These are phyloP conservation scores for Macrophomina pseudophaseolina DNA, from an alignment of 2,329 filamentous ascomycete species.

Conservation along the genomic window DNA sequence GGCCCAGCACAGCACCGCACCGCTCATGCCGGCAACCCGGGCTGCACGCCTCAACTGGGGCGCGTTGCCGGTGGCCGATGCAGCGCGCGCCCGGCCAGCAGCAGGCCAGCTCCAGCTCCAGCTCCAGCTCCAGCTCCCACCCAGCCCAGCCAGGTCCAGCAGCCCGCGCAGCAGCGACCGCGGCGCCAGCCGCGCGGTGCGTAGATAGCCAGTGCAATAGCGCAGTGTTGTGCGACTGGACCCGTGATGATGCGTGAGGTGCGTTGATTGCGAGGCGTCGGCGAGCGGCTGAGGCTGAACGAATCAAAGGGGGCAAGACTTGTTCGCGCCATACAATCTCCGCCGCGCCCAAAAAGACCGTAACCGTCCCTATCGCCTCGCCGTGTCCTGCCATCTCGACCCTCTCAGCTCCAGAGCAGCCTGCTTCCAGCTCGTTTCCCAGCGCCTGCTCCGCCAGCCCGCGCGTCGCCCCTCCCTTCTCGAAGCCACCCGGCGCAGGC, in stretches of 20 bases:
- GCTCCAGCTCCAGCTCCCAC: neutral
- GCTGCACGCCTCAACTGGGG: conserved; percentile 6
- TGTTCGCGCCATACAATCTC: conserved; percentile 26
- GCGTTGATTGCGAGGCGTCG: conserved; percentile 23
- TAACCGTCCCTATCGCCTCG: conserved; percentile 24
- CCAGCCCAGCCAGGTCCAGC: neutral
- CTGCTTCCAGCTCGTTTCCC: conserved; percentile 22
- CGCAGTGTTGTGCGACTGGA: conserved; percentile 10
- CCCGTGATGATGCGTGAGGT: conserved; percentile 19
- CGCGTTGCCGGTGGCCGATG: neutral
- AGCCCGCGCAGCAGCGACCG: neutral
- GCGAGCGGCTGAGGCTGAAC: conserved; percentile 25
- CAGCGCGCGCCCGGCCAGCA: neutral
- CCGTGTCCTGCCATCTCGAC: conserved; percentile 12
- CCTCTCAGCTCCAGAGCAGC: conserved; percentile 12
- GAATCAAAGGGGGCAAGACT: conserved; percentile 26
- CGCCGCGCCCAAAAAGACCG: conserved; percentile 24
- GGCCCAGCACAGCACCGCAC: neutral
- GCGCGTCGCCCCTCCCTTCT: conserved; percentile 23
- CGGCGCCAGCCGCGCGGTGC: neutral
- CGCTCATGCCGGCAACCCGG: neutral
- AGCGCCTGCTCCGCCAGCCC: conserved; percentile 1
- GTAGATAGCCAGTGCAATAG: conserved; percentile 13
- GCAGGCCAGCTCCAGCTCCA: neutral
- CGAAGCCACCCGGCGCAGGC: conserved; percentile 11